These are phyloP conservation scores for Colletotrichum caudatum DNA, from an alignment of 2,329 filamentous ascomycete genomes.

Conservation along the genomic window DNA sequence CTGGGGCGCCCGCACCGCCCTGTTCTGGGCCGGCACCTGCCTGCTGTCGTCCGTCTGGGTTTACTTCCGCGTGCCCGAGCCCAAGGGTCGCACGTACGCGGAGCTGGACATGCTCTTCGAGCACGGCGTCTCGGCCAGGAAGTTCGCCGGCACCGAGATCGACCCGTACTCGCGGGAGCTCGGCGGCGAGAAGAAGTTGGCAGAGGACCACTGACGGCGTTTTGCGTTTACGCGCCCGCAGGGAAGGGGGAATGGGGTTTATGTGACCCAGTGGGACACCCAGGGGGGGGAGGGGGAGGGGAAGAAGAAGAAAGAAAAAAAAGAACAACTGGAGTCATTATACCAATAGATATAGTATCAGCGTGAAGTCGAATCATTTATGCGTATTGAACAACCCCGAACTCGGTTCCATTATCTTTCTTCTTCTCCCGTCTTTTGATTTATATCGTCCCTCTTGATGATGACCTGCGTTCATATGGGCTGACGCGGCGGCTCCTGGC, in stretches of 20 bases:
- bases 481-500: background rate
- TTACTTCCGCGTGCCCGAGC: slow-evolving; percentile 65
- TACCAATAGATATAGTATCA: slow-evolving; percentile 26
- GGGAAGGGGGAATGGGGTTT: background rate
- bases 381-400: slow-evolving; percentile 16
- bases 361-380: slow-evolving; percentile 15
- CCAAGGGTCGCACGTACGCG: slow-evolving; percentile 61
- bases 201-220: slow-evolving; percentile 20
- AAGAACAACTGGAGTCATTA: background rate
- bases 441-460: background rate
- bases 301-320: background rate
- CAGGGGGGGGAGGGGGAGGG: no score
- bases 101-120: slow-evolving; percentile 59
- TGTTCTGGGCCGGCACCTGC: slow-evolving; percentile 62
- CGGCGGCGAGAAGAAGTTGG: slow-evolving; percentile 34
- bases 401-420: background rate
- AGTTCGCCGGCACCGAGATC: slow-evolving; percentile 54
- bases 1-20: slow-evolving; percentile 61
- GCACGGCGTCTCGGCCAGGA: slow-evolving; percentile 53
- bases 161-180: slow-evolving; percentile 50
- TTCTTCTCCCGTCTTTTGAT: background rate
- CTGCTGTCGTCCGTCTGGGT: slow-evolving; percentile 63
- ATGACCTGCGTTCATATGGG: slow-evolving; percentile 2
- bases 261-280: slow-evolving; percentile 13
- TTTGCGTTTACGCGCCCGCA: background rate